Base-by-base conservation (phyloP, 306 rosid species). In the Cercis canadensis region DNA sequence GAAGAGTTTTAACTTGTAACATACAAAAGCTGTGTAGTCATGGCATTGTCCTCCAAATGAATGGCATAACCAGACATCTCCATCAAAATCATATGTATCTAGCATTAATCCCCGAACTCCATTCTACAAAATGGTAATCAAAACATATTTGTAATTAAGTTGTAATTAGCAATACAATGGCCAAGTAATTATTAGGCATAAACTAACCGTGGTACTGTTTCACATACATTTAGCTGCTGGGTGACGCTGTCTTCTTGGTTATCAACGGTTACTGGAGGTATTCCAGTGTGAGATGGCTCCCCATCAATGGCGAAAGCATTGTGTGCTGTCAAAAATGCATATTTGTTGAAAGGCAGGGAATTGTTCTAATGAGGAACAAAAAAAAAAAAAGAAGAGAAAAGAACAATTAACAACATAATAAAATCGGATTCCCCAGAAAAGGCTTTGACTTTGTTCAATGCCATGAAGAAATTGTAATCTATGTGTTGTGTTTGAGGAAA, bases 51-150 rank as follows among this genome's bases (percentile, higher is more conserved):
- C 96, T 36, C 77, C 73, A 49, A 84, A 87, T 33, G 98, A 93
- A 81, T 93, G 98, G 79, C 98, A 93, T 71, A 93, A 37, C 98
- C 98, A 93, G 3, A 93, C 90, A 33, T 78, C 90, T 53, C 85
- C 94, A 1, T 84, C 51, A 46, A 87, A 93, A 73, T 93, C 98
- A 54, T 93, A 93, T 2, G 96, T 87, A 65, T 93, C 98, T 4
- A 93, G 81, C 96, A 93, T 87, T 13, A 93, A 72, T 50, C 37
- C 92, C 12, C 98, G 83, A 61, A 87, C 96, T 32, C 98, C 98
- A 39, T 86, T 84, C 98, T 92, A 70, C 57, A 82, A 59, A 78
- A 37, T 37, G 10, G 43, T 5, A 37, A 5, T 37, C 10, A 37
- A 8, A 37, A 37, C 29, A 24, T 24, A 1, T 24, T 3, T 1